Conservation (phyloP, 768 basidiomycete species). For the Kwoniella sp. region DNA sequence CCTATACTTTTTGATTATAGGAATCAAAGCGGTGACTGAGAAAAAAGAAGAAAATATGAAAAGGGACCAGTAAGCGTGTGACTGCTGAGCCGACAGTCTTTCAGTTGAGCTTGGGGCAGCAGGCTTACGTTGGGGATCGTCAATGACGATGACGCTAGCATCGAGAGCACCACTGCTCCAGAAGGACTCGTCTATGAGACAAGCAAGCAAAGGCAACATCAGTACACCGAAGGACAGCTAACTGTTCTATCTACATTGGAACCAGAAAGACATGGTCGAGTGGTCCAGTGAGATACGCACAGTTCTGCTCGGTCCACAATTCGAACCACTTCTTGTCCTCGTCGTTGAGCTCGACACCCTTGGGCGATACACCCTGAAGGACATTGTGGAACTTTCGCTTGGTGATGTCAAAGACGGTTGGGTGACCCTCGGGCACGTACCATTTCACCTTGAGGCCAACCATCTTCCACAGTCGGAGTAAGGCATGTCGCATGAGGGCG, state of each 20-base stretch:
- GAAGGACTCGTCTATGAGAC: conserved; percentile 59
- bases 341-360: conserved; percentile 73
- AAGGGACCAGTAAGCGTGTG: no score
- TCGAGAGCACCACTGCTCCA: conserved; percentile 88
- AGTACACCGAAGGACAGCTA: no score
- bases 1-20: conserved; percentile 79
- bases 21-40: conserved; percentile 81
- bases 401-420: conserved; percentile 86
- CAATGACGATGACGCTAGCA: conserved; percentile 76
- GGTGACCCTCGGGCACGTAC: conserved; percentile 64
- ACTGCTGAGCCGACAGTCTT: no score
- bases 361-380: conserved; percentile 84
- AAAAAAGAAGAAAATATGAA: no score
- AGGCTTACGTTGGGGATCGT: conserved; percentile 58
- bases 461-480: conserved; percentile 74
- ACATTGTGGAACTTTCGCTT: conserved; percentile 57
- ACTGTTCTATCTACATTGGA: no score
- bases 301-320: conserved; percentile 78
- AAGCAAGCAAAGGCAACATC: not conserved
- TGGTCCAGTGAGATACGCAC: conserved; percentile 49
- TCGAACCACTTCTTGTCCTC: conserved; percentile 69
- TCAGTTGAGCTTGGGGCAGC: no score
- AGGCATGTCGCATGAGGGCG: conserved; percentile 93
- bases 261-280: not conserved
- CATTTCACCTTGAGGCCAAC: conserved; percentile 49